A percentile compares a stretch with the other conserved stretches of the same genome.
phyloP scores from a whole-genome alignment of 163 green algal species.

The Volvox carteri region DNA sequence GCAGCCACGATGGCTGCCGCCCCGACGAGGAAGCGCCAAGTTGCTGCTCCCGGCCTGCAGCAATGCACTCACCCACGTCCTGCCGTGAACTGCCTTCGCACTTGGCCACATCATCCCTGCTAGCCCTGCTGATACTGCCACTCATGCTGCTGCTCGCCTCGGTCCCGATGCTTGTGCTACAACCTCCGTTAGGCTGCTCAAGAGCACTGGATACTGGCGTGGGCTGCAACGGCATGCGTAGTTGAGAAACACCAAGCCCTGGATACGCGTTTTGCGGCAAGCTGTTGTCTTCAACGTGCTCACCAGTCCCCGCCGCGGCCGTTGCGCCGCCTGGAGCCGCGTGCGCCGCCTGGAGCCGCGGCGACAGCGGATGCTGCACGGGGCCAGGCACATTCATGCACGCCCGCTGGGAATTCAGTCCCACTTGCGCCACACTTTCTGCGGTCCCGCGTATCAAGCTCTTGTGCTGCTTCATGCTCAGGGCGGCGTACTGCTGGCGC shows the following conservation, averaged over 20 bases:
- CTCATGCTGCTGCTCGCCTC: too few species aligned
- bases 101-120: neutral
- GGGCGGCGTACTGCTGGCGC: neutral
- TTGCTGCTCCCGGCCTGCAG: neutral
- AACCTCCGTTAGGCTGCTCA: neutral
- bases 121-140: neutral
- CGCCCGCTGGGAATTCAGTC: neutral
- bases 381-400: neutral
- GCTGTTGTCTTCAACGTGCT: neutral
- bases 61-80: neutral
- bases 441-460: neutral
- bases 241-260: neutral
- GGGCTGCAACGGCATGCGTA: neutral
- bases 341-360: neutral
- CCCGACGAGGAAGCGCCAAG: conserved; percentile 31
- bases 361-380: neutral
- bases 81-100: neutral
- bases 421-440: neutral
- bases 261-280: neutral
- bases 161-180: conserved; percentile 1
- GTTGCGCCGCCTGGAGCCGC: neutral
- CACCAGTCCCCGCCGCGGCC: neutral
- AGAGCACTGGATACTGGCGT: neutral
- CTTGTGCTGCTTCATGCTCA: neutral
- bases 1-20: conserved; percentile 38